Evolutionary conservation across 176 grass and related monocot genomes (phyloP).

Genomic region (Ananas comosus): DNA sequence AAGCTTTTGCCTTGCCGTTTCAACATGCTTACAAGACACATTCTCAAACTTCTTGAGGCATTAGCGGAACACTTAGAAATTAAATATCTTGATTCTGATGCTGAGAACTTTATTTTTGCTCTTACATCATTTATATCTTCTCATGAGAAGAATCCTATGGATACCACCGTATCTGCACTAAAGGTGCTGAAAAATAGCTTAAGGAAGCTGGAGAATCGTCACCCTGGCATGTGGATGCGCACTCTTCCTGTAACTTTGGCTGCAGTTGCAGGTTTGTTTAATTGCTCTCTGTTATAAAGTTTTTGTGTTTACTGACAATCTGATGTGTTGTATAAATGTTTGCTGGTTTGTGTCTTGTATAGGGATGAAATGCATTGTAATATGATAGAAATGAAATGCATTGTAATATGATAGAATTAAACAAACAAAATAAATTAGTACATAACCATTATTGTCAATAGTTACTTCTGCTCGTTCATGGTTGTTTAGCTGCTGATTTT

Average conservation of each 20-base stretch:
- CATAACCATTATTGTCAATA: background rate
- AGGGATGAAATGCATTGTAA: no score
- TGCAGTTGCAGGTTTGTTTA: slow-evolving; percentile 52
- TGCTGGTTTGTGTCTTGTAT: background rate
- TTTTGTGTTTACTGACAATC: background rate
- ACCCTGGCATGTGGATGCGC: slow-evolving; percentile 37
- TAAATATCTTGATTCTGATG: slow-evolving; percentile 41
- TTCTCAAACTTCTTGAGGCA: slow-evolving; percentile 45
- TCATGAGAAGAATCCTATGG: slow-evolving; percentile 53
- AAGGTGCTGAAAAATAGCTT: slow-evolving; percentile 55
- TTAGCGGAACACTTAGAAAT: slow-evolving; percentile 50
- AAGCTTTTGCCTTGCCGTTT: slow-evolving; percentile 46
- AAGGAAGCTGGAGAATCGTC: slow-evolving; percentile 35
- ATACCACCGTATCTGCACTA: slow-evolving; percentile 51
- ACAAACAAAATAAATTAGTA: background rate
- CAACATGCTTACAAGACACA: slow-evolving; percentile 47
- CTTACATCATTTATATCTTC: slow-evolving; percentile 53
- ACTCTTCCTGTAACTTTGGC: slow-evolving; percentile 59
- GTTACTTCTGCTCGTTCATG: no score
- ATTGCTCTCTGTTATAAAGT: background rate
- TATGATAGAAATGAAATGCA: no score
- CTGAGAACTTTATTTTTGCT: slow-evolving; percentile 42
- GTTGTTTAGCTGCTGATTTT: no score
- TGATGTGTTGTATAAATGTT: background rate
- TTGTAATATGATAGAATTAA: no score